These are phyloP conservation scores for Xylaria sp. DNA, from an alignment of 2,329 filamentous ascomycete genomes.

Conservation along the genomic window DNA sequence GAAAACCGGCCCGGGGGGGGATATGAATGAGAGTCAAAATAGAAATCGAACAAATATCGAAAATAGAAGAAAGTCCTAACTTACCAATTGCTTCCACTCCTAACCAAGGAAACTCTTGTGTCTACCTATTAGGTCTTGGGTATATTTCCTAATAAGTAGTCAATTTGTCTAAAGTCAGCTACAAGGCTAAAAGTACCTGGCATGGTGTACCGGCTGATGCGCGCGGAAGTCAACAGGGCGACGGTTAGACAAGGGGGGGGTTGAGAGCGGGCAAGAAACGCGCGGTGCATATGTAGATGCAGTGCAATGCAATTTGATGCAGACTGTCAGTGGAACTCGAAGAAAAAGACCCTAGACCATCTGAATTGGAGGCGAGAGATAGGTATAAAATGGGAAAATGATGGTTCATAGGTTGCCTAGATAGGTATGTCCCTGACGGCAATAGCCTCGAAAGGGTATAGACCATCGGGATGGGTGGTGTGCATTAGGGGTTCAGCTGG, in stretches of 20 bases:
- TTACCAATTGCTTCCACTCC: slow-evolving; percentile 1
- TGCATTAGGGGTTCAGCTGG: slow-evolving; percentile 21
- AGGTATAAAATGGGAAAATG: slow-evolving; percentile 19
- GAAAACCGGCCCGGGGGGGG: neutral
- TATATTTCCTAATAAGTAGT: slow-evolving; percentile 23
- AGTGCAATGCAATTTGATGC: slow-evolving; percentile 33
- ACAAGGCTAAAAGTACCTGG: slow-evolving; percentile 19
- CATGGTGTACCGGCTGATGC: slow-evolving; percentile 22
- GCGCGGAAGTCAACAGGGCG: slow-evolving; percentile 36
- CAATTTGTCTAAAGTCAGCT: slow-evolving; percentile 21
- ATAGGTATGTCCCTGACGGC: slow-evolving; percentile 29
- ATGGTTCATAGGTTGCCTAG: slow-evolving; percentile 26
- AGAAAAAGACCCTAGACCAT: neutral
- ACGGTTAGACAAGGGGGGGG: slow-evolving; percentile 33
- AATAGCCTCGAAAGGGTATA: slow-evolving; percentile 26
- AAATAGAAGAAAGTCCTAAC: slow-evolving; percentile 1
- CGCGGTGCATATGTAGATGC: slow-evolving; percentile 37
- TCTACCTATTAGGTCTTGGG: neutral
- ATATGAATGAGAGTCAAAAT: neutral
- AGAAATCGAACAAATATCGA: neutral
- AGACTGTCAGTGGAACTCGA: slow-evolving; percentile 19
- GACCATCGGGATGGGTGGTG: neutral
- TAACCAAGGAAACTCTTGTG: neutral
- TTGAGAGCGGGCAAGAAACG: slow-evolving; percentile 29
- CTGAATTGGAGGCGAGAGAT: slow-evolving; percentile 6